These are phyloP conservation scores for Lathyrus oleraceus DNA, from an alignment of 306 rosid genomes.

Conservation along the genomic window DNA sequence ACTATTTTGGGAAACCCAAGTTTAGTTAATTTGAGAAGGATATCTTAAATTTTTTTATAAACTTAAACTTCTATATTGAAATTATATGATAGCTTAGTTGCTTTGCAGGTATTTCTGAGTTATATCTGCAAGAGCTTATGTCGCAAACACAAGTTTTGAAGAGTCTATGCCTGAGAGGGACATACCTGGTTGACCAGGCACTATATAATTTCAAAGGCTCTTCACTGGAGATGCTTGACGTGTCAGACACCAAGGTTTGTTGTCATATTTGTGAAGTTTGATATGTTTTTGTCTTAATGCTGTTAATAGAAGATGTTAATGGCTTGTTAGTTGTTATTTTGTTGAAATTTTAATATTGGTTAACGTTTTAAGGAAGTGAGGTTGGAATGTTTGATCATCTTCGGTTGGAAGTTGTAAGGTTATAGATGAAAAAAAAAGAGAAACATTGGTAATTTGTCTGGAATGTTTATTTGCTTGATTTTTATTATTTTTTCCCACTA, in stretches of 20 bases:
- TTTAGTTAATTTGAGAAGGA: constrained; percentile 20
- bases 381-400: constrained; percentile 28
- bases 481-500: no score
- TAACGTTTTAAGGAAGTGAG: constrained; percentile 19
- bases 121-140: constrained; percentile 59
- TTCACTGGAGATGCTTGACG: constrained; percentile 79
- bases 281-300: constrained; percentile 13
- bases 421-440: constrained; percentile 3
- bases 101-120: constrained; percentile 54
- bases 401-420: not conserved
- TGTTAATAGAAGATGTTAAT: constrained; percentile 19
- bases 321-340: constrained; percentile 31
- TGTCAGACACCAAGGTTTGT: constrained; percentile 77
- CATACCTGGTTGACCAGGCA: constrained; percentile 60
- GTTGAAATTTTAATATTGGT: constrained; percentile 11
- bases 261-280: constrained; percentile 31
- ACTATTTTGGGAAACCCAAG: constrained; percentile 14
- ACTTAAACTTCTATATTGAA: constrained; percentile 23
- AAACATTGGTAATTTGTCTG: no score
- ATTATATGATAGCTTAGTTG: constrained; percentile 11
- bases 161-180: constrained; percentile 71
- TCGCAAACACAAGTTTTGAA: constrained; percentile 62
- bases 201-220: constrained; percentile 59
- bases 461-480: not conserved
- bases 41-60: constrained; percentile 25